Conservation (phyloP, 306 rosid species). For the Trifolium repens region DNA sequence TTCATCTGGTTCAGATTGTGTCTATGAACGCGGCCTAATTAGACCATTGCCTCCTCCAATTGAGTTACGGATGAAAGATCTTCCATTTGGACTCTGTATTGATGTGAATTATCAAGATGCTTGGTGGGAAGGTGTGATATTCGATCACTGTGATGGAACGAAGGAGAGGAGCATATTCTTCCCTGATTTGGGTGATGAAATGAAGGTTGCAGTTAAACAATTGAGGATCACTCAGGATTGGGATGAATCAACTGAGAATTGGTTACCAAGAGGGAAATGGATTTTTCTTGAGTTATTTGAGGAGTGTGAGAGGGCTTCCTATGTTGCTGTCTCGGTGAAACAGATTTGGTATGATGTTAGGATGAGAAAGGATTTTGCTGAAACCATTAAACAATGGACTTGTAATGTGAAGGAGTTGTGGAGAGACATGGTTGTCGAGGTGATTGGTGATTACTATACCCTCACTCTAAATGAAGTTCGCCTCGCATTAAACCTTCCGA, state of each 20-base stretch:
- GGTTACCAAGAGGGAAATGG: constrained; percentile 82
- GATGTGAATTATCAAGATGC: constrained; percentile 72
- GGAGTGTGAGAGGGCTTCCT: constrained; percentile 53
- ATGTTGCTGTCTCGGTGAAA: constrained; percentile 64
- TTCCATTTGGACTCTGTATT: constrained; percentile 72
- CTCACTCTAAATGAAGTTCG: constrained; percentile 51
- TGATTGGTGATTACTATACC: constrained; percentile 52
- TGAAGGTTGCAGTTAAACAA: constrained; percentile 44
- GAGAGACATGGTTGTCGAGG: constrained; percentile 62
- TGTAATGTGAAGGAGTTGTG: constrained; percentile 61
- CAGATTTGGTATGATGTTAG: constrained; percentile 87
- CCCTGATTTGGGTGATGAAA: constrained; percentile 87
- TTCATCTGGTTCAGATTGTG: constrained; percentile 3
- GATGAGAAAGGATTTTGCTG: constrained; percentile 49
- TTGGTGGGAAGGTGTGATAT: constrained; percentile 97
- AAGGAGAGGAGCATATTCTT: constrained; percentile 69
- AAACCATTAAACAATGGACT: constrained; percentile 71
- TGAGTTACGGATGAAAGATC: constrained; percentile 36
- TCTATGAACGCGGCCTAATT: constrained; percentile 54
- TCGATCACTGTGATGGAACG: constrained; percentile 60
- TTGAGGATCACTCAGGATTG: constrained; percentile 77
- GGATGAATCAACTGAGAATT: constrained; percentile 61
- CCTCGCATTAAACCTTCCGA: constrained; percentile 41
- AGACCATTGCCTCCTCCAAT: constrained; percentile 68
- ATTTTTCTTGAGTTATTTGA: constrained; percentile 69